Evolutionary conservation across 83 land plant genomes (phyloP), one percentile per base, ranked within the genome.

Genomic region (Picea mariana): DNA sequence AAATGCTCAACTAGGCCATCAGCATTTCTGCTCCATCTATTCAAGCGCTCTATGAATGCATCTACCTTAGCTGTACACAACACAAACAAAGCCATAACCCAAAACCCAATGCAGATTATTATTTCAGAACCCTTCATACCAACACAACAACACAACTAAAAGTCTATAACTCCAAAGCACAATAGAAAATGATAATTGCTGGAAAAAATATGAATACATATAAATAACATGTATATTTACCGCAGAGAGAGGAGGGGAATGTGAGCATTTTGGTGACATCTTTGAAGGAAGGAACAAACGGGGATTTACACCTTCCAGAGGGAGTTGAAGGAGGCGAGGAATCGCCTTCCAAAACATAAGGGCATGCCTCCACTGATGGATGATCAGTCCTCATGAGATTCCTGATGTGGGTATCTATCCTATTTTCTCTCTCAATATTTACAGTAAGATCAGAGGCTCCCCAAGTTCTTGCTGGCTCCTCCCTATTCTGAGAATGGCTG

Each of bases 1-100:
- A 81, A 52, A 40, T 82, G 75, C 20, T 76, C 77, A 24, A 68
- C 79, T 27, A 60, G 27, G 15, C 55, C 27, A 63, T 84, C 81
- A 18, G 86, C 82, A 52, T 40, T 80, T 38, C 75, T 84, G 64
- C 71, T 81, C 38, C 81, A 84, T 73, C 68, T 84, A 79, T 75
- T 84, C 83, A 84, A 75, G 80, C 75, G 60, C 52, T 62, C 55
- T 63, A 84, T 63, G 24, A 55, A 77, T 8, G 79, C 65, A 75
- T 73, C 72, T 4, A 65, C 67, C 59, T 84, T 84, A 58, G 59
- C 86, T 84, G 86, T 15, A 73, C 44, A 38, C 47, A 66, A 18
- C 65, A 42, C 40, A 73, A 8, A 82, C 26, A 44, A 75, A 69
- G 21, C 7, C 77, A 55, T 81, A 67, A 67, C 16, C 5, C 17